Percentiles rank a stretch among this genome's conserved stretches.
phyloP scores from a whole-genome alignment of 164 flowering plant genomes.

The Vitis amurensis region DNA sequence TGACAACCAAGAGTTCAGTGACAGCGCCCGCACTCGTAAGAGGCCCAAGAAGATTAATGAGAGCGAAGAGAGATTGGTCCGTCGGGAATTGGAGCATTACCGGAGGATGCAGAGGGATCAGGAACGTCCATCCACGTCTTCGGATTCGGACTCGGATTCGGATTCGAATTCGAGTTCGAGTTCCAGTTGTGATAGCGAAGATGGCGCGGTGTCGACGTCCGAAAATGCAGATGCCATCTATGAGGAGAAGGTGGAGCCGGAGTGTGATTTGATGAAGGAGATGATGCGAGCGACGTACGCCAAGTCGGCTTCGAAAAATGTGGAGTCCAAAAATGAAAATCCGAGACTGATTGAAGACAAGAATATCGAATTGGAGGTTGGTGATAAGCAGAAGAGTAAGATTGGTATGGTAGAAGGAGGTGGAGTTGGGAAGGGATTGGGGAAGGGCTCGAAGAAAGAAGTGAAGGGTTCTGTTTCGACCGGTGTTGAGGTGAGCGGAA shows the following conservation, averaged over 20 bases:
- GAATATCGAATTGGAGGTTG: conserved; percentile 60
- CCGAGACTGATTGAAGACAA: conserved; percentile 22
- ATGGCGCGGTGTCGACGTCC: conserved; percentile 57
- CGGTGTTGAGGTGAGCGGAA: conserved; percentile 20
- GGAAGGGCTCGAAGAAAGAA: conserved; percentile 7
- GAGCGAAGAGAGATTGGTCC: conserved; percentile 39
- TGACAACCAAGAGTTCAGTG: conserved; percentile 3
- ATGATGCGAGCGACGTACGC: conserved; percentile 45
- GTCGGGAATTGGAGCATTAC: conserved; percentile 31
- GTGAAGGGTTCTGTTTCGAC: conserved; percentile 5
- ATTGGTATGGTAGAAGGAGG: conserved; percentile 16
- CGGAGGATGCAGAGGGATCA: conserved; percentile 13
- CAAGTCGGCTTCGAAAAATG: conserved; percentile 9
- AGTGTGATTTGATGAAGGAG: conserved; percentile 67
- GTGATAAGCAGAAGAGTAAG: conserved; percentile 25
- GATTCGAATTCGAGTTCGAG: neutral
- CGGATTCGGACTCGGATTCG: conserved; percentile 10
- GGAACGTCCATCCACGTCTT: conserved; percentile 6
- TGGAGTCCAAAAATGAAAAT: neutral
- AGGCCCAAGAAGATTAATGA: conserved; percentile 31
- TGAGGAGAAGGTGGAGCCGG: conserved; percentile 48
- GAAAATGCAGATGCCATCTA: conserved; percentile 74
- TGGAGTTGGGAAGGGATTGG: conserved; percentile 7
- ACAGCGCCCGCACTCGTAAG: conserved; percentile 19
- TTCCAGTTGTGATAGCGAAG: conserved; percentile 24